Conservation (phyloP, 2,329 filamentous ascomycete genomes). For the Triangularia setosa region DNA sequence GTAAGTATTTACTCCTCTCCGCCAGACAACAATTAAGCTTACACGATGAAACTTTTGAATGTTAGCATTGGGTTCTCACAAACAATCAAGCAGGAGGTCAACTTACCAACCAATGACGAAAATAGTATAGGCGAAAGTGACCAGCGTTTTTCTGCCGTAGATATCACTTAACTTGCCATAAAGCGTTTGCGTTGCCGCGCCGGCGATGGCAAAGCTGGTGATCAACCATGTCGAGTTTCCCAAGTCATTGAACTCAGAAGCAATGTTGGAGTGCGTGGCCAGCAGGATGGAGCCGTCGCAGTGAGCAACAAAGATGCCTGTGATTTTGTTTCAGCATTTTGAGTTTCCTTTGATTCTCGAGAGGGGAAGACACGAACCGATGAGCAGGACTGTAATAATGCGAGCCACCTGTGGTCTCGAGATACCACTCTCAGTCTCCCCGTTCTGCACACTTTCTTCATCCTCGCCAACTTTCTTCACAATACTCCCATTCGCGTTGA, state of each 20-base stretch:
- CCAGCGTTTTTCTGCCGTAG: conserved; percentile 50
- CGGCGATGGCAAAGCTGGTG: conserved; percentile 48
- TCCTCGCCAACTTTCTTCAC: conserved; percentile 11
- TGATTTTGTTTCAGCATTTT: background rate
- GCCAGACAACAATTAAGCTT: conserved; percentile 13
- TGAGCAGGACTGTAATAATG: conserved; percentile 18
- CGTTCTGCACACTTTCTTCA: conserved; percentile 15
- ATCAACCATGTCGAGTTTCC: conserved; percentile 56
- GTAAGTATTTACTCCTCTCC: background rate
- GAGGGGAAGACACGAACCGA: background rate
- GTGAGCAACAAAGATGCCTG: conserved; percentile 62
- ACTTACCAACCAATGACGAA: conserved; percentile 48
- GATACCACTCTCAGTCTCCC: conserved; percentile 5
- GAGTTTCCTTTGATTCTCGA: background rate
- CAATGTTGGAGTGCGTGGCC: conserved; percentile 60
- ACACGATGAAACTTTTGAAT: conserved; percentile 28
- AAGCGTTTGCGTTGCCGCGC: conserved; percentile 49
- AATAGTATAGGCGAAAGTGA: conserved; percentile 47
- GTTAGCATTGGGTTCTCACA: background rate
- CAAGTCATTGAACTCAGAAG: conserved; percentile 56
- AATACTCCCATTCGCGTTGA: background rate
- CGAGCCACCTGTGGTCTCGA: conserved; percentile 14
- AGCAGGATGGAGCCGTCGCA: conserved; percentile 62
- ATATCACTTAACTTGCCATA: conserved; percentile 56
- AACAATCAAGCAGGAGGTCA: background rate